A percentile compares a stretch with the other conserved stretches of the same genome.
Evolutionary conservation across 1,139 yeast species (phyloP).

Genomic region (Yamadazyma taylorii): DNA sequence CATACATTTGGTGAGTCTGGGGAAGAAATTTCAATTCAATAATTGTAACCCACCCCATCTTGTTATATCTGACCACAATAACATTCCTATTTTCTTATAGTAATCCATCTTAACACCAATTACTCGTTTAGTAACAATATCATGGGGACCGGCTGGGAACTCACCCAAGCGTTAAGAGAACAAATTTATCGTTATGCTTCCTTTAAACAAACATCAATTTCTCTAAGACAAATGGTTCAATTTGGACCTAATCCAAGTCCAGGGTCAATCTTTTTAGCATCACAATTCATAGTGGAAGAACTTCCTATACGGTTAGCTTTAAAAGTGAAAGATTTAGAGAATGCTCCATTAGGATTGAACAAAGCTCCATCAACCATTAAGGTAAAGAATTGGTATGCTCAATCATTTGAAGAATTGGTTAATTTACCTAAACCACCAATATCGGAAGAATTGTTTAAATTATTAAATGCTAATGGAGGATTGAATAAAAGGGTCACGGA

Average conservation of each 20-base stretch:
- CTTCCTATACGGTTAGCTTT: constrained; percentile 85
- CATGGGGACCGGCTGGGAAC: constrained; percentile 51
- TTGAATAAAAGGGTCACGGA: constrained; percentile 9
- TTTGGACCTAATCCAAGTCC: constrained; percentile 79
- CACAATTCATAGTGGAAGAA: constrained; percentile 84
- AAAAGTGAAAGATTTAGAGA: constrained; percentile 80
- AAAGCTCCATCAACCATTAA: constrained; percentile 73
- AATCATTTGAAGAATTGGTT: constrained; percentile 81
- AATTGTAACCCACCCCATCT: background rate
- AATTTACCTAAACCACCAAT: constrained; percentile 51
- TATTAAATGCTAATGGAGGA: constrained; percentile 29
- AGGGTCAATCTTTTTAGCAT: constrained; percentile 79
- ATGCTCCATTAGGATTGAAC: constrained; percentile 72
- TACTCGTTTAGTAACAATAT: constrained; percentile 1
- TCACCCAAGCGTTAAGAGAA: constrained; percentile 39
- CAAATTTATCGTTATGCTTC: constrained; percentile 60
- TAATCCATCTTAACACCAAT: too few species aligned
- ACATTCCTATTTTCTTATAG: too few species aligned
- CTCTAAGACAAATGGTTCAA: constrained; percentile 89
- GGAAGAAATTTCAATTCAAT: too few species aligned
- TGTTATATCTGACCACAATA: background rate
- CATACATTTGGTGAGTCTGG: too few species aligned
- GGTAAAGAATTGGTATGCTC: constrained; percentile 90
- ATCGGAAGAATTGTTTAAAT: constrained; percentile 34
- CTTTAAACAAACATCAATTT: constrained; percentile 81